These are phyloP conservation scores for Yamagishiella unicocca DNA, from an alignment of 139 green algal genomes.

Conservation along the genomic window DNA sequence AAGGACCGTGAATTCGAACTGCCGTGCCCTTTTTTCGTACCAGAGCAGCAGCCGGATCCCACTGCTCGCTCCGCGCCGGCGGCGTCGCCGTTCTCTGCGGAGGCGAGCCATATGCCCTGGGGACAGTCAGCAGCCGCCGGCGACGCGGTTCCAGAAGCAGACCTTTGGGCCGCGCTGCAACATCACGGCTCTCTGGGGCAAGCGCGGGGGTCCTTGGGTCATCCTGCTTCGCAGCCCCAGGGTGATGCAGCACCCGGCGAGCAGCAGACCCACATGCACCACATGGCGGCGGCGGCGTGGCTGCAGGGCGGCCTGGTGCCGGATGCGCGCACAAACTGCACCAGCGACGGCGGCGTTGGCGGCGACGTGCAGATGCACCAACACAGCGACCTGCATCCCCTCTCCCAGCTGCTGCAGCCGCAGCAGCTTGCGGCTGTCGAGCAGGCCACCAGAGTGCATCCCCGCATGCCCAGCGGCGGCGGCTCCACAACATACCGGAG, in stretches of 20 bases:
- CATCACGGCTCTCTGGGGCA: not conserved
- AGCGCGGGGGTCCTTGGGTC: not conserved
- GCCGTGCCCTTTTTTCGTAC: not conserved
- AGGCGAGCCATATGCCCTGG: not conserved
- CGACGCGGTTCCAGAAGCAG: not conserved
- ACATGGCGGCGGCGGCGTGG: no score
- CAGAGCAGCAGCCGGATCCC: not conserved
- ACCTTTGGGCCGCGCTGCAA: slow-evolving; percentile 30
- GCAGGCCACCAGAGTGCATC: not conserved
- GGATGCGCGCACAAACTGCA: no score
- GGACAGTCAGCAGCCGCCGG: not conserved
- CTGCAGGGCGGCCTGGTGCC: no score
- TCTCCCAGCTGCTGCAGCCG: no score
- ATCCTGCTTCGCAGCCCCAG: not conserved
- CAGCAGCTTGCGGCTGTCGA: not conserved
- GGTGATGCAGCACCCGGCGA: no score
- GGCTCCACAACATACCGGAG: slow-evolving; percentile 9
- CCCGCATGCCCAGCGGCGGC: not conserved
- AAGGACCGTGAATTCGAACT: slow-evolving; percentile 13
- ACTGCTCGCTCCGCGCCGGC: not conserved
- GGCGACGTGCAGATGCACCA: no score
- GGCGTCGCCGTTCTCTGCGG: not conserved
- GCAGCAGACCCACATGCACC: no score
- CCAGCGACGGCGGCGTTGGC: no score
- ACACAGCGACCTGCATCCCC: no score